Evolutionary conservation across 176 grass and related monocot genomes (phyloP).

Genomic region (Microstegium vimineum): DNA sequence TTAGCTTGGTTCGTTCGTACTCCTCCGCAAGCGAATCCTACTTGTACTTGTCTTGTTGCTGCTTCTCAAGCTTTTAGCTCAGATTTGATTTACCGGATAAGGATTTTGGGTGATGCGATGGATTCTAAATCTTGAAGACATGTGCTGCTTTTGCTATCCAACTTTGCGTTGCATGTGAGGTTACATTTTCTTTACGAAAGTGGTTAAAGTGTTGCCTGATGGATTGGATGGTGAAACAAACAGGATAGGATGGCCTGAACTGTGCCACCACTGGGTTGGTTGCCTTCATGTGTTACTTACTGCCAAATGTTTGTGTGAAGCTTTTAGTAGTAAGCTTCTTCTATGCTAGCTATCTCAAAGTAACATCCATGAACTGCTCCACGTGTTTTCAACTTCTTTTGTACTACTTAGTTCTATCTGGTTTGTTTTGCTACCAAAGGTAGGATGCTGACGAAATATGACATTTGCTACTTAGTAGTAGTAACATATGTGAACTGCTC

Average conservation of each 20-base stretch:
- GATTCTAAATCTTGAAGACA: slow-evolving; percentile 34
- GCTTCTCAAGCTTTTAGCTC: background rate
- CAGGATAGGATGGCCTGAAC: background rate
- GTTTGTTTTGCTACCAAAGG: slow-evolving; percentile 16
- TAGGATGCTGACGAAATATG: background rate
- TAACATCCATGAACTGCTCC: background rate
- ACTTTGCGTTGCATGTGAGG: slow-evolving; percentile 39
- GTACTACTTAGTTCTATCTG: slow-evolving; percentile 4
- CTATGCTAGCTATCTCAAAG: background rate
- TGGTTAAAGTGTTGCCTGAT: slow-evolving; percentile 25
- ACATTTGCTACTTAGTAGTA: background rate
- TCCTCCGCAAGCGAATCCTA: background rate
- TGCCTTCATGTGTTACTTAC: slow-evolving; percentile 9
- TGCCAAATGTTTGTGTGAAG: slow-evolving; percentile 10
- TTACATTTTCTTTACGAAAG: slow-evolving; percentile 37
- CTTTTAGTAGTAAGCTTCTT: background rate
- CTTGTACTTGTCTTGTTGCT: slow-evolving; percentile 6
- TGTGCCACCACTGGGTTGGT: slow-evolving; percentile 8
- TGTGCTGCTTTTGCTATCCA: slow-evolving; percentile 20
- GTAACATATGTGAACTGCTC: background rate
- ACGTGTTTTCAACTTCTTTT: background rate
- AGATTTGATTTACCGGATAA: slow-evolving; percentile 34
- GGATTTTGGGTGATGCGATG: background rate
- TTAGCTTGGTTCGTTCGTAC: slow-evolving; percentile 80
- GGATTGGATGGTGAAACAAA: slow-evolving; percentile 31